These are phyloP conservation scores for Trametes gibbosa DNA, from an alignment of 768 basidiomycete genomes.

Conservation along the genomic window DNA sequence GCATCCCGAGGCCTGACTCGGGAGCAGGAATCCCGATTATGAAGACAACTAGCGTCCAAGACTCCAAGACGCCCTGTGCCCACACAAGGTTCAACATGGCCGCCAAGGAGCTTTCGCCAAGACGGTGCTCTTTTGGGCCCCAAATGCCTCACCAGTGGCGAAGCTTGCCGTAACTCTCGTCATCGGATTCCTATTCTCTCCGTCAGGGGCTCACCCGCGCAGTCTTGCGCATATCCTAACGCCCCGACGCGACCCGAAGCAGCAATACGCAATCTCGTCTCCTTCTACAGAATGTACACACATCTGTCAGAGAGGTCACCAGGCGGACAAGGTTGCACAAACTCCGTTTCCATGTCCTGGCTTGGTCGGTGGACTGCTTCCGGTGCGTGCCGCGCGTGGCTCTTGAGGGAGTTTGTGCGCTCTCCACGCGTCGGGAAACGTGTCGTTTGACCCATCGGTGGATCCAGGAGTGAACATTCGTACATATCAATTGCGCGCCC, in stretches of 20 bases:
- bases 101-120: slow-evolving; percentile 2
- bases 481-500: background rate
- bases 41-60: background rate
- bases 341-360: background rate
- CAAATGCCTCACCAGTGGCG: background rate
- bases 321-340: background rate
- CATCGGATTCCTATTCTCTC: background rate
- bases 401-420: slow-evolving; percentile 10
- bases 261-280: background rate
- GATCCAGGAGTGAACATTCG: background rate
- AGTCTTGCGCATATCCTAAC: background rate
- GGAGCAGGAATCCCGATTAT: background rate
- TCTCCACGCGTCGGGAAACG: slow-evolving; percentile 3
- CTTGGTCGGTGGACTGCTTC: background rate
- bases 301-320: background rate
- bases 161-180: background rate
- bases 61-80: background rate
- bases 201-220: background rate
- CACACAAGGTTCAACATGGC: slow-evolving; percentile 6
- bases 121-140: background rate
- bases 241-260: background rate
- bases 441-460: slow-evolving; percentile 1
- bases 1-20: background rate
- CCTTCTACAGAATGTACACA: background rate
- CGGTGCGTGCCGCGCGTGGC: background rate